Conservation (phyloP, 306 rosid species). For the Lathyrus sativus region DNA sequence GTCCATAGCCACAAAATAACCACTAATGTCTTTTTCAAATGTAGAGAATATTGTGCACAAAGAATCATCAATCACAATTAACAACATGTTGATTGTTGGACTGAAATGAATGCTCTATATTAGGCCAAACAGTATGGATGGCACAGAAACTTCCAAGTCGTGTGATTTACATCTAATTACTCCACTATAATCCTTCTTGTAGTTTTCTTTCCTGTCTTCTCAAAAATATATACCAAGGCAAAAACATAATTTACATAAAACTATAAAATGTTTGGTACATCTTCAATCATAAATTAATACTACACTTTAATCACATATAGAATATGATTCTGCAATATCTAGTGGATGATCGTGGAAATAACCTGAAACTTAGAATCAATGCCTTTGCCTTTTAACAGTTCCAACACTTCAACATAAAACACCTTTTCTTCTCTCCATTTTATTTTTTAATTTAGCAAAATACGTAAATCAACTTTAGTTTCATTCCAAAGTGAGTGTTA, state of each 20-base stretch:
- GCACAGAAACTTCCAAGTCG: too few relatives aligned
- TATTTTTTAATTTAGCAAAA: conserved; percentile 13
- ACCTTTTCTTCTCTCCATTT: conserved; percentile 2
- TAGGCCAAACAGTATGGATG: too few relatives aligned
- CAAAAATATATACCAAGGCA: background rate
- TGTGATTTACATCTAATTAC: background rate
- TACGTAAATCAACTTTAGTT: conserved; percentile 32
- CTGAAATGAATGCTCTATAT: background rate
- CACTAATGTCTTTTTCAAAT: conserved; percentile 14
- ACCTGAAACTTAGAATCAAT: conserved; percentile 41
- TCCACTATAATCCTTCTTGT: background rate
- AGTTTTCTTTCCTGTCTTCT: too few relatives aligned
- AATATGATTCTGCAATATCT: conserved; percentile 47
- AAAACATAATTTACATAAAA: background rate
- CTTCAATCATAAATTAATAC: conserved; percentile 22
- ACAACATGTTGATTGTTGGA: background rate
- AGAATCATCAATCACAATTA: background rate
- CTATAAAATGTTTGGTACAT: background rate
- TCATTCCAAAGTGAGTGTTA: conserved; percentile 35
- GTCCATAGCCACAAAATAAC: background rate
- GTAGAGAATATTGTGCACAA: conserved; percentile 17
- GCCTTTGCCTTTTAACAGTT: conserved; percentile 33
- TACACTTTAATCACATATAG: conserved; percentile 31
- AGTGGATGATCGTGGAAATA: conserved; percentile 44
- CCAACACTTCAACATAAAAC: conserved; percentile 38